Conservation (phyloP, 257 asterid species). For the Orobanche coerulescens region DNA sequence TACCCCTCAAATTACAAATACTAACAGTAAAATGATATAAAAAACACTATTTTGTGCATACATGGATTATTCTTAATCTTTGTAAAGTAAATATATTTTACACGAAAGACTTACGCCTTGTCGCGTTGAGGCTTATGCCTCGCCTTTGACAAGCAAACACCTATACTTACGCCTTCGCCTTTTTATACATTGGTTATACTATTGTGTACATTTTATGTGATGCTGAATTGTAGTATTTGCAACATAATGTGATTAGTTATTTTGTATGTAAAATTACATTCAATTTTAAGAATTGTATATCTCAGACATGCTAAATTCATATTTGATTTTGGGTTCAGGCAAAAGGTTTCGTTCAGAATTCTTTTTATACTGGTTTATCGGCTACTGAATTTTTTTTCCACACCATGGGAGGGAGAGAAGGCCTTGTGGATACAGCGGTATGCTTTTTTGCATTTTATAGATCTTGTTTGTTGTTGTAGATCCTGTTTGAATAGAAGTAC, state of each 20-base stretch:
- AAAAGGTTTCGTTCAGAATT: conserved; percentile 91
- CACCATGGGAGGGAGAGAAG: conserved; percentile 99
- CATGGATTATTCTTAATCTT: no score
- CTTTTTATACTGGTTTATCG: conserved; percentile 81
- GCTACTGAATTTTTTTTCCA: conserved; percentile 96
- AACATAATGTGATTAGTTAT: background rate
- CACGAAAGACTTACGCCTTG: no score
- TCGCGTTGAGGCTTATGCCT: no score
- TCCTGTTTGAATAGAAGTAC: background rate
- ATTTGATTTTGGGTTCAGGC: conserved; percentile 49
- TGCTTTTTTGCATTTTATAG: conserved; percentile 26
- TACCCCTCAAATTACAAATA: no score
- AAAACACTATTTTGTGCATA: no score
- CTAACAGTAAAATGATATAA: no score
- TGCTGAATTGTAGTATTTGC: no score
- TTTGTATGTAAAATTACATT: background rate
- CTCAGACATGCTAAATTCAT: conserved; percentile 16
- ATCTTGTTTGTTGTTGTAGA: conserved; percentile 13
- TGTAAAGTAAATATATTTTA: no score
- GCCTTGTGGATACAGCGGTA: conserved; percentile 99
- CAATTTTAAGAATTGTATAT: conserved; percentile 5
- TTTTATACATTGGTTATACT: no score
- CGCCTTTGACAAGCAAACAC: no score
- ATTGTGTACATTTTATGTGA: no score
- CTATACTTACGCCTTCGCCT: no score